Evolutionary conservation across 1,284 basidiomycete genomes (phyloP).

Genomic region (Cryptococcus maquisensis): DNA sequence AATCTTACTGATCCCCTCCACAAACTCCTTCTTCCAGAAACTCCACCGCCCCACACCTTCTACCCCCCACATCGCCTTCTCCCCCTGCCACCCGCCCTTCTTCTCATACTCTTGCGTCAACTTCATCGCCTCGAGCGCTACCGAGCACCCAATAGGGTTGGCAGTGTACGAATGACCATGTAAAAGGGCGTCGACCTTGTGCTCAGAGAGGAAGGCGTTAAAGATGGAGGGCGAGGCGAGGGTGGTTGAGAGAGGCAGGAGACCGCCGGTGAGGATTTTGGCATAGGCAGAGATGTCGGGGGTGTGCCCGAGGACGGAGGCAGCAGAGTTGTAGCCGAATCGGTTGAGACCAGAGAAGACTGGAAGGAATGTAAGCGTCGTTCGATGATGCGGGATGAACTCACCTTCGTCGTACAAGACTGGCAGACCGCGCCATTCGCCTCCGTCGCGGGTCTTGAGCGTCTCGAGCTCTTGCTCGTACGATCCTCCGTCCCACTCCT

Average conservation of each 20-base stretch:
- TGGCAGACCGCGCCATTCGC: conserved; percentile 68
- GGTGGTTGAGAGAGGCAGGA: conserved; percentile 81
- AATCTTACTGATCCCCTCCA: conserved; percentile 60
- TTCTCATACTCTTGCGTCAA: conserved; percentile 58
- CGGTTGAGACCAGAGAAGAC: conserved; percentile 91
- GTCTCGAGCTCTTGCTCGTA: conserved; percentile 13
- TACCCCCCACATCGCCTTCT: conserved; percentile 54
- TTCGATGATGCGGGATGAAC: background rate
- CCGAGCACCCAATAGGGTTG: conserved; percentile 84
- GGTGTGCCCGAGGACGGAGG: conserved; percentile 61
- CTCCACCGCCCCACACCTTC: conserved; percentile 63
- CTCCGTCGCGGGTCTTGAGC: conserved; percentile 7
- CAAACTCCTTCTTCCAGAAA: conserved; percentile 76
- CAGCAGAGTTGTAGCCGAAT: conserved; percentile 67
- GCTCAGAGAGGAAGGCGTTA: conserved; percentile 66
- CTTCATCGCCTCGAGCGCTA: conserved; percentile 74
- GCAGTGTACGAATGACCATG: conserved; percentile 97
- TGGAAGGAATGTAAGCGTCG: conserved; percentile 9
- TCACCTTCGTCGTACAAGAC: conserved; percentile 83
- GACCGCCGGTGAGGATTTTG: conserved; percentile 90
- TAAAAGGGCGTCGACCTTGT: conserved; percentile 77
- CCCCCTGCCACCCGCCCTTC: conserved; percentile 57
- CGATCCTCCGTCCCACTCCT: conserved; percentile 3
- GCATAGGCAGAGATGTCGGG: conserved; percentile 90
- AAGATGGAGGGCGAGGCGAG: conserved; percentile 78